Percentiles rank a stretch among this genome's conserved stretches.
Conservation (phyloP, 257 asterid genomes). For the Scutellaria barbata region DNA sequence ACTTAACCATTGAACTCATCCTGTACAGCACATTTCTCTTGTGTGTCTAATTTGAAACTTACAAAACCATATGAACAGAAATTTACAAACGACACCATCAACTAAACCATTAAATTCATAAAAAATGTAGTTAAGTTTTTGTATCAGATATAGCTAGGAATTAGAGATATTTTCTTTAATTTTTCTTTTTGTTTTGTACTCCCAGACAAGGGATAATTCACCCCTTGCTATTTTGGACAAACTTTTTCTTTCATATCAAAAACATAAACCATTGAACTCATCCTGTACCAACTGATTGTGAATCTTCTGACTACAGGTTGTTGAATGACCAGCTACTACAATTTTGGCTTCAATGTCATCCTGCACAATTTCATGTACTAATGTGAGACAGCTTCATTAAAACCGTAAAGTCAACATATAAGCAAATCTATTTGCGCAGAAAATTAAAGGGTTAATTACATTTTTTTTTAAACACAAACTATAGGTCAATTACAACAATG, state of each 20-base stretch:
- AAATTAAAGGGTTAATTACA: too few relatives aligned
- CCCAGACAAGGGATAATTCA: too few relatives aligned
- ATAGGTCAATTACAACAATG: too few relatives aligned
- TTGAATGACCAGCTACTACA: conserved; percentile 87
- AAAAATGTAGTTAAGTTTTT: too few relatives aligned
- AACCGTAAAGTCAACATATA: conserved; percentile 17
- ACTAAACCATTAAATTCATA: conserved; percentile 11
- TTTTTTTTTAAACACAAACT: too few relatives aligned
- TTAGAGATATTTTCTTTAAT: too few relatives aligned
- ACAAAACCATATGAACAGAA: neutral
- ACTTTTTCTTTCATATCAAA: too few relatives aligned
- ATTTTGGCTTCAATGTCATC: conserved; percentile 78
- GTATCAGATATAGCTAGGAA: too few relatives aligned
- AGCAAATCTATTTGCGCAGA: conserved; percentile 17
- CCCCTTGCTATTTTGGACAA: too few relatives aligned
- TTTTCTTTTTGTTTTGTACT: too few relatives aligned
- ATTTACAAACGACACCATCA: conserved; percentile 11
- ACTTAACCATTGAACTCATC: conserved; percentile 13
- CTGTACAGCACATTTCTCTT: conserved; percentile 43
- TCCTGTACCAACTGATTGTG: conserved; percentile 89
- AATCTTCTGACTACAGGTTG: conserved; percentile 99
- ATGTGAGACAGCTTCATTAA: conserved; percentile 23
- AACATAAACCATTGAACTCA: conserved; percentile 4
- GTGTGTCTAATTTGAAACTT: conserved; percentile 12
- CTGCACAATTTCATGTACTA: conserved; percentile 48